Conservation (phyloP, 2,329 filamentous ascomycete species). For the Aspergillus luchuensis region DNA sequence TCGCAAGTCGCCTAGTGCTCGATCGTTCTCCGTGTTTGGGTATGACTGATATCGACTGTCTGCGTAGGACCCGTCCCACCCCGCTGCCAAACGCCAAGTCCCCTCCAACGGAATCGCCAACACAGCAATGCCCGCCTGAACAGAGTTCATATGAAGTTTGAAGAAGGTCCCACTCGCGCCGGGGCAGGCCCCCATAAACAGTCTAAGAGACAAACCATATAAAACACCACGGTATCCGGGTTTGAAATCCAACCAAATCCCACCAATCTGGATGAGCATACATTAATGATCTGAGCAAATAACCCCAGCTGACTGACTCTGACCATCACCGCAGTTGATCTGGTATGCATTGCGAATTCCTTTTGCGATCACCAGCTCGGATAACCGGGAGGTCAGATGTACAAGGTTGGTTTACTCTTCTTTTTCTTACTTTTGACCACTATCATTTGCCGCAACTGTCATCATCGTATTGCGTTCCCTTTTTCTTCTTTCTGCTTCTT, state of each 20-base stretch:
- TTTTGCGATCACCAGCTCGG: conserved; percentile 6
- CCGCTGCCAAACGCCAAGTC: conserved; percentile 38
- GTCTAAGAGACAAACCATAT: conserved; percentile 15
- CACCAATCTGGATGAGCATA: conserved; percentile 15
- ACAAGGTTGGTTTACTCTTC: conserved; percentile 40
- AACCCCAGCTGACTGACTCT: conserved; percentile 30
- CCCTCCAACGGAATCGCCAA: conserved; percentile 32
- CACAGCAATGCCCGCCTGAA: conserved; percentile 38
- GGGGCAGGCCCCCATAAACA: conserved; percentile 35
- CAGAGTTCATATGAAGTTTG: neutral
- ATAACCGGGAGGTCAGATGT: conserved; percentile 22
- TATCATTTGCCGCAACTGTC: too few species aligned
- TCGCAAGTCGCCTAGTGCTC: conserved; percentile 20
- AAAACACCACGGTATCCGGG: conserved; percentile 5
- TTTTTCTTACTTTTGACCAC: conserved; percentile 3
- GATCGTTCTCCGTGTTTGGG: conserved; percentile 23
- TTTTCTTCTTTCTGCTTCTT: conserved; percentile 3
- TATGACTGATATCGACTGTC: conserved; percentile 36
- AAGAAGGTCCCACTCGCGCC: conserved; percentile 20
- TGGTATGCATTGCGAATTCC: neutral
- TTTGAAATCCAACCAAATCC: neutral
- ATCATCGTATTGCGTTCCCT: neutral
- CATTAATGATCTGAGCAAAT: conserved; percentile 20
- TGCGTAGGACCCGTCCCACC: conserved; percentile 31
- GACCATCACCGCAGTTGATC: conserved; percentile 25